Base-by-base conservation (phyloP, 208 protist species). In the Herpetomonas samuelpessoai region DNA sequence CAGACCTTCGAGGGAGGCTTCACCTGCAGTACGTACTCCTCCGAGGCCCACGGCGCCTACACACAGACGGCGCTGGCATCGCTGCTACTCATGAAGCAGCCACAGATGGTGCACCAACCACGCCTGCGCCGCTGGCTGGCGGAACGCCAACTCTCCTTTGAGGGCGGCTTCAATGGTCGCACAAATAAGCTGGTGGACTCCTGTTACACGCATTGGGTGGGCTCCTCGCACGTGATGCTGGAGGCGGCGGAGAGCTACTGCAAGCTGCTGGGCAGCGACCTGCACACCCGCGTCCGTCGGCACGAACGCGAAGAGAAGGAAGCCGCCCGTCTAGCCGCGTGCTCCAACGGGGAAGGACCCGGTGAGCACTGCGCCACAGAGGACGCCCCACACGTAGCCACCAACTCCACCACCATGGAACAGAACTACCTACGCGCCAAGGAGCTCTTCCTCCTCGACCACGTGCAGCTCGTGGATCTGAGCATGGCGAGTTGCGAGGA, bases 181-280 rank as follows among this genome's bases (percentile, higher is more conserved):
- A 98, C 93, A 7, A 98, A 98, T 74, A 99, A 99, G 76, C 77
- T 98, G n/a, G 87, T 97, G 2, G 98, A 99, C 73, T 91, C 93
- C 9, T 99, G 98, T 74, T 99, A 99, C 77, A 95, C 89, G 4
- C 97, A 97, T 55, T 99, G 98, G 98, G 69, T 99, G 4, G 98
- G 98, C 24, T 68, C 82, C 1, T 79, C 85, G 2, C 81, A 91
- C 57, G 86, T 83, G 19, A 51, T 94, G 53, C 52, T 92, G 52
- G 58, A 62, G 10, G 69, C 78, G 1, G 66, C 63, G 14, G 83
- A 93, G 55, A 58, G 55, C 19, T 79, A 80, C 62, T 48, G 22
- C 26, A 71, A 74, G 28, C 60, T 81, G 29, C 50, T 68, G 21
- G 30, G 45, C 38, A 31, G 45, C 27, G 19, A n/a, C 26, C 57